Percentiles rank a stretch among this genome's conserved stretches.
phyloP scores from a whole-genome alignment of 768 basidiomycete genomes.

The Crepidotus variabilis region DNA sequence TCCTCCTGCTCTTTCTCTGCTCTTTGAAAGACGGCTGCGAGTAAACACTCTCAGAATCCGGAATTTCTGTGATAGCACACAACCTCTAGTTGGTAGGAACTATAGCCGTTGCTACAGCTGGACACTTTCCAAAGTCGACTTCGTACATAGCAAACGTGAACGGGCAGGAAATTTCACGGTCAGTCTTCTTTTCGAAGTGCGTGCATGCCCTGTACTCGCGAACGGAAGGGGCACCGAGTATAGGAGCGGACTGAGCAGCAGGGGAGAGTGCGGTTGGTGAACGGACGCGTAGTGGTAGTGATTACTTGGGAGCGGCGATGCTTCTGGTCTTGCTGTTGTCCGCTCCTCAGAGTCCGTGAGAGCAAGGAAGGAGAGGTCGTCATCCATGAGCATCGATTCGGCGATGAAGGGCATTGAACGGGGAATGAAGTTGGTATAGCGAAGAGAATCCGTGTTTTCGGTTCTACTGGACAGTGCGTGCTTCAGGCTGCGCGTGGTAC shows the following conservation, averaged over 20 bases:
- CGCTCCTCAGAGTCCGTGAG: conserved; percentile 8
- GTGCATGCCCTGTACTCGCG: conserved; percentile 25
- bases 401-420: too few species aligned
- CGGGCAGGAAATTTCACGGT: conserved; percentile 20
- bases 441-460: too few species aligned
- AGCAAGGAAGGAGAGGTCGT: neutral
- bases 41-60: conserved; percentile 12
- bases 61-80: neutral
- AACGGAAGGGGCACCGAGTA: conserved; percentile 45
- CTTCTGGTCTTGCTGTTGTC: conserved; percentile 25
- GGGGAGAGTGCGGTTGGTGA: conserved; percentile 11
- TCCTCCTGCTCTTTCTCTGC: conserved; percentile 15
- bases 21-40: conserved; percentile 28
- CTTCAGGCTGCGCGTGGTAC: too few species aligned
- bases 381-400: too few species aligned
- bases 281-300: conserved; percentile 31
- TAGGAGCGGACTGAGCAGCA: conserved; percentile 47
- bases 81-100: conserved; percentile 19
- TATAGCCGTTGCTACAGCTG: conserved; percentile 2
- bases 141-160: conserved; percentile 36
- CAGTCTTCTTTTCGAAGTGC: conserved; percentile 16
- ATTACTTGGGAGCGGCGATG: conserved; percentile 30
- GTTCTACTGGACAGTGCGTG: too few species aligned
- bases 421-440: too few species aligned
- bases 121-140: conserved; percentile 22